Evolutionary conservation across 169 alveolate species (phyloP).

Genomic region (Amoebophrya sp.): DNA sequence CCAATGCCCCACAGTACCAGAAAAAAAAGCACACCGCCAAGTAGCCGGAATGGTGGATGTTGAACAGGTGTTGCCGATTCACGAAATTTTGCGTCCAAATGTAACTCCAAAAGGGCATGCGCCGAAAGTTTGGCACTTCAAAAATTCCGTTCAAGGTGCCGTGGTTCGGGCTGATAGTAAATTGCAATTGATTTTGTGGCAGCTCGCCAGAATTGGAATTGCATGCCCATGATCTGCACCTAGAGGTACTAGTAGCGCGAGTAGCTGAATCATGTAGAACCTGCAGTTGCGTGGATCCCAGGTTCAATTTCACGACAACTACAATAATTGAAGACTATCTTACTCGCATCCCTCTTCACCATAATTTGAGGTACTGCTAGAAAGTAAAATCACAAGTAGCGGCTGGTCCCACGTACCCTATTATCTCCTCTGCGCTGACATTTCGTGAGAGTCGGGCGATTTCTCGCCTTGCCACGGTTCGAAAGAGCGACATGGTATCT

Average conservation of each 20-base stretch:
- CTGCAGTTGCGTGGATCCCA: too few species aligned
- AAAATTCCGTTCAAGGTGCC: slow-evolving; percentile 5
- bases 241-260: background rate
- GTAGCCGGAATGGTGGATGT: background rate
- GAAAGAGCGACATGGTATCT: background rate
- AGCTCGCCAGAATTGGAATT: background rate
- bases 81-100: slow-evolving; percentile 36
- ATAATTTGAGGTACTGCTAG: too few species aligned
- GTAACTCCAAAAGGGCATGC: slow-evolving; percentile 33
- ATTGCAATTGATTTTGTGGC: background rate
- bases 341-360: too few species aligned
- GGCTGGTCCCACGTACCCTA: background rate
- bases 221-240: background rate
- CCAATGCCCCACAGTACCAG: slow-evolving; percentile 34
- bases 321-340: too few species aligned
- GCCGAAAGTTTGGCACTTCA: slow-evolving; percentile 29
- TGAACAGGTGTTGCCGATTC: slow-evolving; percentile 6
- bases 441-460: background rate
- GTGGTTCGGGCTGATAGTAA: background rate
- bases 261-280: background rate
- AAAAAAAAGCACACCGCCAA: background rate
- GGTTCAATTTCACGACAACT: too few species aligned
- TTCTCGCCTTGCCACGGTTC: background rate
- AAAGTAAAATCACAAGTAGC: too few species aligned
- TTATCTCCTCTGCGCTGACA: slow-evolving; percentile 1